Evolutionary conservation across 2,329 filamentous ascomycete genomes (phyloP), one percentile per base, ranked within the genome.

Genomic region (Dothistroma pini): DNA sequence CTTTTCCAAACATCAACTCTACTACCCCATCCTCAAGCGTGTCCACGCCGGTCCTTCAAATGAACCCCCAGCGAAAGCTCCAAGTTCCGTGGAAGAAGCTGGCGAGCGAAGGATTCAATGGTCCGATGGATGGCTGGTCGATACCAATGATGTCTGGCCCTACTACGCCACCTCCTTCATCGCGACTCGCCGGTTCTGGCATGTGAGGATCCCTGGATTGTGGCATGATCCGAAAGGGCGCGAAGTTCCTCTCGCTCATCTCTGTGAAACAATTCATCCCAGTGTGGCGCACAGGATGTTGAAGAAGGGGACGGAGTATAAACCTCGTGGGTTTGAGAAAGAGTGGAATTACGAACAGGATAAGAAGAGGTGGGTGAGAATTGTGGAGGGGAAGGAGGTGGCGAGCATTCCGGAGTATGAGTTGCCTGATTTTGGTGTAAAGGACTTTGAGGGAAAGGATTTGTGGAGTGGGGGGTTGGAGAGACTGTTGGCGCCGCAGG

Each of bases 21-120:
- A 62, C 29, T 66, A 60, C 38, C 63, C 63, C 7, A 59, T 66
- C 10, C 52, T 66, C 19, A 59, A 60, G 19, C 63, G 63, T 16
- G 41, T 66, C 11, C 47, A 66, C 29, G 54, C 58, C 4, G 56
- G 57, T 10, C 32, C 53, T 4, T 22, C 48, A 31, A 66, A 64
- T 25, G 38, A 22, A 1, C 31, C 51, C 9, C 50, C 19, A 25
- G 52, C 53, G 5, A 57, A 54, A 31, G 32, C 59, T 4, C 63
- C 63, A 6, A 32, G 49, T 6, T 60, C 51, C 29, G 54, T 58
- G 11, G 61, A 66, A 55, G 61, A 62, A 38, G 63, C 62, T n/a
- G 54, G 51, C 34, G 57, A 66, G 41, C 55, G 63, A 38, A 54
- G 59, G 9, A 66, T 66, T 21, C 31, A 62, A 14, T 66, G 63